Evolutionary conservation across 2,329 filamentous ascomycete species (phyloP).

Genomic region (Penicillium decumbens): DNA sequence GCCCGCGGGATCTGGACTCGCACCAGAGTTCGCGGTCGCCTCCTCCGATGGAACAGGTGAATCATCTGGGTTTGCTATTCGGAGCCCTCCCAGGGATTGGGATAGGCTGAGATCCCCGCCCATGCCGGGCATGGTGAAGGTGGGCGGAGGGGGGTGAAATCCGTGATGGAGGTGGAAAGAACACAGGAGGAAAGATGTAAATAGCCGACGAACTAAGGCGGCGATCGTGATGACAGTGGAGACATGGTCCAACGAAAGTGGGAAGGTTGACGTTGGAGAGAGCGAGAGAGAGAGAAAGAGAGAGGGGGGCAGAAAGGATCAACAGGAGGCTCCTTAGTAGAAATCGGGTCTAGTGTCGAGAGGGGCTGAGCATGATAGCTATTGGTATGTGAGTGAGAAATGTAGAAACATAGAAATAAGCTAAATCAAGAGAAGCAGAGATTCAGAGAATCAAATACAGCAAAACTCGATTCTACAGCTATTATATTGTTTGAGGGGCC

Average conservation of each 20-base stretch:
- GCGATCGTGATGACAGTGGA: constrained; percentile 29
- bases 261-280: constrained; percentile 5
- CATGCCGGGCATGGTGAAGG: constrained; percentile 53
- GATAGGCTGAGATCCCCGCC: constrained; percentile 89
- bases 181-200: constrained; percentile 7
- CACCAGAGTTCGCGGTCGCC: constrained; percentile 22
- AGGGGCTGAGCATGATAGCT: constrained; percentile 17
- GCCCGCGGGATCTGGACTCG: constrained; percentile 19
- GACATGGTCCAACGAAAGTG: constrained; percentile 27
- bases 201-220: constrained; percentile 31
- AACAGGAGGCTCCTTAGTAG: constrained; percentile 23
- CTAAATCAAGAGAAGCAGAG: background rate
- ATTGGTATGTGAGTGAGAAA: background rate
- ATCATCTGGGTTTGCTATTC: constrained; percentile 94
- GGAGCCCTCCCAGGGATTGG: constrained; percentile 84
- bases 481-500: background rate
- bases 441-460: background rate
- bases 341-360: constrained; percentile 21
- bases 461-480: too few species aligned
- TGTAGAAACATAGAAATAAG: background rate
- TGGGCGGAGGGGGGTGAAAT: constrained; percentile 4
- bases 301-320: constrained; percentile 16
- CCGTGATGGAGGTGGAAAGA: constrained; percentile 3
- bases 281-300: background rate
- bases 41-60: constrained; percentile 44